Evolutionary conservation across 345 rosid genomes (phyloP).

Genomic region (Salix caprea): DNA sequence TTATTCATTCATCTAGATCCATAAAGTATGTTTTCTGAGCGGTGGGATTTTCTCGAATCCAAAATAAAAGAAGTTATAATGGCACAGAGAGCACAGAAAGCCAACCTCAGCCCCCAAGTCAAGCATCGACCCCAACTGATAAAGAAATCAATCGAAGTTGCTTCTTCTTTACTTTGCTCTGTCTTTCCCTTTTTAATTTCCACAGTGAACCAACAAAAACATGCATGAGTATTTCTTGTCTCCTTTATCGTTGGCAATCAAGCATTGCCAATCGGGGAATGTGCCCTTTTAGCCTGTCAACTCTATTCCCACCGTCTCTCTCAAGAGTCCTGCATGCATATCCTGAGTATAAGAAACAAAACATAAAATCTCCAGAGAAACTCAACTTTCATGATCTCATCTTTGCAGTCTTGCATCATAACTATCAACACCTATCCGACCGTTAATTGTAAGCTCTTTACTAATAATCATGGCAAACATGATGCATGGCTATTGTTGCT

Average conservation of each 20-base stretch:
- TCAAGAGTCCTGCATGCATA: slow-evolving; percentile 3
- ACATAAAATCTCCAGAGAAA: not conserved
- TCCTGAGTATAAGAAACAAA: not conserved
- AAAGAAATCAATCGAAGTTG: slow-evolving; percentile 30
- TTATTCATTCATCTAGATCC: too few species aligned
- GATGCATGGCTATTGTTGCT: too few species aligned
- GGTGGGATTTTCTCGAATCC: too few species aligned
- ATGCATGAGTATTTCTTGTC: slow-evolving; percentile 19
- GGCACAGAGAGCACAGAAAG: not conserved
- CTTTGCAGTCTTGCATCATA: not conserved
- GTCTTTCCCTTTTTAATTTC: not conserved
- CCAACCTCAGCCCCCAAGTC: slow-evolving; percentile 28
- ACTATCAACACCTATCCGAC: not conserved
- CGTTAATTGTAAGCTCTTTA: too few species aligned
- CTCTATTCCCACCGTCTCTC: slow-evolving; percentile 4
- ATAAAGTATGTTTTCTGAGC: too few species aligned
- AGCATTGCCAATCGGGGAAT: slow-evolving; percentile 26
- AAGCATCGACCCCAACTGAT: slow-evolving; percentile 24
- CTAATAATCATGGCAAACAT: too few species aligned
- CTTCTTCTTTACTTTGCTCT: slow-evolving; percentile 43
- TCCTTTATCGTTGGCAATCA: slow-evolving; percentile 22
- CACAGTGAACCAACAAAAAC: slow-evolving; percentile 23
- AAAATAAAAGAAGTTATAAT: not conserved
- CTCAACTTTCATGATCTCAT: not conserved
- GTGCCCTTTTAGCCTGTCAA: slow-evolving; percentile 24